phyloP scores from a whole-genome alignment of 805 yeast genomes.

The Spathaspora sp. region DNA sequence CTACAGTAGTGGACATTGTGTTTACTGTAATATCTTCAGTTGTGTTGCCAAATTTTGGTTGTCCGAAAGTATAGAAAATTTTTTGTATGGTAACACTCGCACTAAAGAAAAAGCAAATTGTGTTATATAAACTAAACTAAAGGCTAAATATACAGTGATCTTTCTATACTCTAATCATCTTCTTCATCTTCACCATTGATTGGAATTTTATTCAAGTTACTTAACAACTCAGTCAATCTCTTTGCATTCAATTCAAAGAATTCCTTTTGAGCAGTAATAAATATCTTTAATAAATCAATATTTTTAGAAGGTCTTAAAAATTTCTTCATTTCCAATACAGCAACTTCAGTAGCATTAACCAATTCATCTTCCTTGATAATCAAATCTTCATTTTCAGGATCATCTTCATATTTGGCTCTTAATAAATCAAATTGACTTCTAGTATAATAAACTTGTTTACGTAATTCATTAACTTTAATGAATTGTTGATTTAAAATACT shows the following conservation, averaged over 20 bases:
- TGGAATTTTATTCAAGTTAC: slow-evolving; percentile 31
- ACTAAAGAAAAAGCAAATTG: neutral
- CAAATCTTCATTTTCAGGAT: slow-evolving; percentile 48
- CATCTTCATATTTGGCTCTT: slow-evolving; percentile 49
- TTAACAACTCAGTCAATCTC: slow-evolving; percentile 27
- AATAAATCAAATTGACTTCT: slow-evolving; percentile 68
- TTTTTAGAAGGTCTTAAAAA: slow-evolving; percentile 66
- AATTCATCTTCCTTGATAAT: slow-evolving; percentile 70
- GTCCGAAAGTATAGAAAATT: neutral
- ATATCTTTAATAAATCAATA: slow-evolving; percentile 59
- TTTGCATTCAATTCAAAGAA: slow-evolving; percentile 37
- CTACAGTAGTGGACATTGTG: slow-evolving; percentile 9
- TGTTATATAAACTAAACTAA: neutral
- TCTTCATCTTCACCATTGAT: slow-evolving; percentile 35
- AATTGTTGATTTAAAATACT: slow-evolving; percentile 54
- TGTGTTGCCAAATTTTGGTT: neutral
- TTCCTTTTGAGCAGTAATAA: slow-evolving; percentile 66
- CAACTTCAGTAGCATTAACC: slow-evolving; percentile 72
- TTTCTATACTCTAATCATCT: neutral
- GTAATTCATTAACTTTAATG: slow-evolving; percentile 53
- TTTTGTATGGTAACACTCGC: neutral
- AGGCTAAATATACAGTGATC: neutral
- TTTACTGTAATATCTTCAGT: neutral
- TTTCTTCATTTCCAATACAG: slow-evolving; percentile 76
- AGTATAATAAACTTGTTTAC: slow-evolving; percentile 67